Evolutionary conservation across 2,329 filamentous ascomycete genomes (phyloP).

Genomic region (Ascochyta koolunga): DNA sequence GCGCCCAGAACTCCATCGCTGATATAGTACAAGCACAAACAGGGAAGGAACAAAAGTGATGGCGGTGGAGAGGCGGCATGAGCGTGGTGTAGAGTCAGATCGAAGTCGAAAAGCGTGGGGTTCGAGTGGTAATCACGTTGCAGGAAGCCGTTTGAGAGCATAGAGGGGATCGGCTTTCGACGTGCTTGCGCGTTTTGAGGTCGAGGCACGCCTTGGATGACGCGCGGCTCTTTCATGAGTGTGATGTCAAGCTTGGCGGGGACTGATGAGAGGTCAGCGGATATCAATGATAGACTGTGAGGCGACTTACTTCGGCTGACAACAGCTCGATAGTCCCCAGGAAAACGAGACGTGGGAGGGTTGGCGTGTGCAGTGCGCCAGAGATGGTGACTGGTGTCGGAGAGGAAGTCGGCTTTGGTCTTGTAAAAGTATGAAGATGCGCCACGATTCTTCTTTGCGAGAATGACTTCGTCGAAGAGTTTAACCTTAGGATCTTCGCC

Average conservation of each 20-base stretch:
- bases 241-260: constrained; percentile 84
- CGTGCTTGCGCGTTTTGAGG: constrained; percentile 57
- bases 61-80: constrained; percentile 20
- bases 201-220: constrained; percentile 84
- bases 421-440: constrained; percentile 70
- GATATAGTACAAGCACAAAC: constrained; percentile 37
- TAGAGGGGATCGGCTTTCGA: constrained; percentile 56
- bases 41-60: constrained; percentile 12
- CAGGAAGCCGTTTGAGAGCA: constrained; percentile 44
- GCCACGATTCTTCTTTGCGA: constrained; percentile 75
- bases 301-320: constrained; percentile 58
- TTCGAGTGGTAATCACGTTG: constrained; percentile 29
- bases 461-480: constrained; percentile 82
- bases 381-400: constrained; percentile 76
- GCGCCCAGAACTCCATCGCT: constrained; percentile 39
- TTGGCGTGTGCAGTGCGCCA: constrained; percentile 72
- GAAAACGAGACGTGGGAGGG: constrained; percentile 60
- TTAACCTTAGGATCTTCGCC: constrained; percentile 70
- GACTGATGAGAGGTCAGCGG: constrained; percentile 63
- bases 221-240: constrained; percentile 89
- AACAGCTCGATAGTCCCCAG: constrained; percentile 60
- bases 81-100: constrained; percentile 20
- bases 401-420: constrained; percentile 64
- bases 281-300: constrained; percentile 60
- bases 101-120: constrained; percentile 23